A percentile compares a stretch with the other conserved stretches of the same genome.
phyloP scores from a whole-genome alignment of 768 basidiomycete genomes.

The Podaxis sp. region DNA sequence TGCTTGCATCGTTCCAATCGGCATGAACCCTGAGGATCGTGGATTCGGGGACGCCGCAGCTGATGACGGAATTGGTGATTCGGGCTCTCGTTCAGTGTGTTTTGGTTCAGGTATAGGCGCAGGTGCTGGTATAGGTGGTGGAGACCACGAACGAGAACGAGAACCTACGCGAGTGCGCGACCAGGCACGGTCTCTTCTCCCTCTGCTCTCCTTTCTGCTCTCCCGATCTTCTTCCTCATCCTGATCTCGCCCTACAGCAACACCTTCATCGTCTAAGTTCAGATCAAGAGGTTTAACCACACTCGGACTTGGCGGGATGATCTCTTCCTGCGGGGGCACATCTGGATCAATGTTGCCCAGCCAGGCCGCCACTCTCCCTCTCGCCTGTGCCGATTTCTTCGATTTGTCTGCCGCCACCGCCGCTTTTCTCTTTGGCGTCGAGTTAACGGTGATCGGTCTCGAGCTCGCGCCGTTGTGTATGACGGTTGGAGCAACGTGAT shows the following conservation, averaged over 20 bases:
- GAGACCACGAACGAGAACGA: background rate
- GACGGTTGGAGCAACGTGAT: slow-evolving; percentile 13
- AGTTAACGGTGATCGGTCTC: slow-evolving; percentile 21
- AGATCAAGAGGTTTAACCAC: slow-evolving; percentile 19
- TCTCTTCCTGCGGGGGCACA: slow-evolving; percentile 51
- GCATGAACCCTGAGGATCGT: slow-evolving; percentile 75
- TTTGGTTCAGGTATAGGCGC: background rate
- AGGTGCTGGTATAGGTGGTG: background rate
- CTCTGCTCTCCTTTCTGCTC: background rate
- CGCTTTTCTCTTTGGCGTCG: slow-evolving; percentile 28
- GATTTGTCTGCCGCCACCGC: slow-evolving; percentile 24
- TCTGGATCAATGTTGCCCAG: slow-evolving; percentile 64
- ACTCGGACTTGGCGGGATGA: slow-evolving; percentile 41
- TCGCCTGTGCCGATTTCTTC: slow-evolving; percentile 43
- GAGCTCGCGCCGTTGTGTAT: background rate
- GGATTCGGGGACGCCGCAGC: slow-evolving; percentile 51
- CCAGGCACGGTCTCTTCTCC: background rate
- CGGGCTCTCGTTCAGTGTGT: background rate
- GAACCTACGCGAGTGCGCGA: background rate
- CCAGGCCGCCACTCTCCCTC: slow-evolving; percentile 80
- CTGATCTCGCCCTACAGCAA: background rate
- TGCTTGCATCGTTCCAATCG: slow-evolving; percentile 45
- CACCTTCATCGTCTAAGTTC: background rate
- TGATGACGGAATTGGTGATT: slow-evolving; percentile 12
- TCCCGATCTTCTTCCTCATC: background rate